Evolutionary conservation across 192 early-diverging fungal species (phyloP), one percentile per base, ranked within the genome.

Genomic region (Podila minutissima): DNA sequence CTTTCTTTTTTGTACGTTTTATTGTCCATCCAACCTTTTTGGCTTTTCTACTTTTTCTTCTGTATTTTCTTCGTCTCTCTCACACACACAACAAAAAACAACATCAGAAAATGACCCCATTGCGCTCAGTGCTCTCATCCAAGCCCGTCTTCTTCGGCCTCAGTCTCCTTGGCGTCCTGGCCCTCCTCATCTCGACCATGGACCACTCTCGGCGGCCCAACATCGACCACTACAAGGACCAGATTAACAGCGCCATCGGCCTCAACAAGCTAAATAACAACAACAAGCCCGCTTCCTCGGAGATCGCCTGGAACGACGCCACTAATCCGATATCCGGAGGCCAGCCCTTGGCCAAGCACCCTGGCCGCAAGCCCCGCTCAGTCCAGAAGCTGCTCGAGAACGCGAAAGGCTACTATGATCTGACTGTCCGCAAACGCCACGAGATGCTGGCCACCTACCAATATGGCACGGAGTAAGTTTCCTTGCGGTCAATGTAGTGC

Each of bases 181-280:
- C 58, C 35, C 46, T 74, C n/a, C 48, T 74, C 59, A 59, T 74
- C 32, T 74, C 72, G 9, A 74, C 72, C 24, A 20, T 74, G 37
- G 72, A 74, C n/a, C 50, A 33, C 38, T 33, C 33, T 29, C 57
- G 49, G 29, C 29, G 29, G 37, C 57, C 63, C 24, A 51, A 35
- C 57, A 67, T 35, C 20, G 60, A 59, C 29, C 48, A 58, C 19
- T 58, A 32, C 66, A 64, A 69, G 29, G 33, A 31, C 33, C 10
- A 57, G 50, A 35, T 31, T 50, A 22, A 31, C 28, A 12, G 19
- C 6, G 22, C 12, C 12, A 57, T 22, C 15, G 22, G 15, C 29
- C 1, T 33, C 33, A 33, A 4, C 33, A 33, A 33, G 33, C 33
- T 33, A 3, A 32, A 71, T 41, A 35, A 26, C 20, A 12, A 62